phyloP scores from a whole-genome alignment of 2,329 filamentous ascomycete species.

The Cladosporium sp. region DNA sequence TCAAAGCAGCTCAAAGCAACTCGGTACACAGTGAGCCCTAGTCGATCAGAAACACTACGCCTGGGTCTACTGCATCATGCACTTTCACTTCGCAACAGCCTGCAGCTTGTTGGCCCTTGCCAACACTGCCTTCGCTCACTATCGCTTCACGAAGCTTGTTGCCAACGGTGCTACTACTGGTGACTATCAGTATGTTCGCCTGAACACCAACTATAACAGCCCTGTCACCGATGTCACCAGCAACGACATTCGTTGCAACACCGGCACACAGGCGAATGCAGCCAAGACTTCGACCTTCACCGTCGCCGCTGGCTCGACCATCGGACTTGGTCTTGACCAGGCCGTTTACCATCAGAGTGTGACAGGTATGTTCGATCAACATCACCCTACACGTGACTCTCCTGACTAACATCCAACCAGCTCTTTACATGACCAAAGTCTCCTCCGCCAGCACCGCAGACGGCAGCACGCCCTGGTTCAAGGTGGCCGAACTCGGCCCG shows the following conservation, averaged over 20 bases:
- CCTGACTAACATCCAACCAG: constrained; percentile 34
- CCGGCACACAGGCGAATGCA: constrained; percentile 24
- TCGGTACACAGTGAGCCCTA: not conserved
- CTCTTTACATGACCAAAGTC: constrained; percentile 42
- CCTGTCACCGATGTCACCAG: constrained; percentile 53
- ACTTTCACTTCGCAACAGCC: constrained; percentile 7
- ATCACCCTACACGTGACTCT: not conserved
- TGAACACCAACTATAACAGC: constrained; percentile 49
- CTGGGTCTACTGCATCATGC: not conserved
- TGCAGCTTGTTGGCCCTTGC: constrained; percentile 8
- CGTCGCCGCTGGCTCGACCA: constrained; percentile 24
- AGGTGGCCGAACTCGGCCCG: constrained; percentile 46
- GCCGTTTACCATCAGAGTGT: constrained; percentile 19
- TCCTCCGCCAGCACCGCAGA: constrained; percentile 48
- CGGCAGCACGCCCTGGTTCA: constrained; percentile 49
- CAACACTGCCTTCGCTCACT: constrained; percentile 35
- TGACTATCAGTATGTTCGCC: constrained; percentile 52
- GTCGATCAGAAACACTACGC: not conserved
- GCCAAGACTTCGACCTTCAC: constrained; percentile 39
- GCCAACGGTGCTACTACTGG: constrained; percentile 48
- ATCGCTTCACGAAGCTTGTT: constrained; percentile 40
- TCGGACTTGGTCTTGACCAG: constrained; percentile 27
- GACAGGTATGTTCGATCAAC: not conserved
- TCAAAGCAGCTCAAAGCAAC: not conserved
- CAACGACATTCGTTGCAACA: constrained; percentile 55